Evolutionary conservation across 2,329 filamentous ascomycete species (phyloP).

Genomic region (Colletotrichum theobromicola): DNA sequence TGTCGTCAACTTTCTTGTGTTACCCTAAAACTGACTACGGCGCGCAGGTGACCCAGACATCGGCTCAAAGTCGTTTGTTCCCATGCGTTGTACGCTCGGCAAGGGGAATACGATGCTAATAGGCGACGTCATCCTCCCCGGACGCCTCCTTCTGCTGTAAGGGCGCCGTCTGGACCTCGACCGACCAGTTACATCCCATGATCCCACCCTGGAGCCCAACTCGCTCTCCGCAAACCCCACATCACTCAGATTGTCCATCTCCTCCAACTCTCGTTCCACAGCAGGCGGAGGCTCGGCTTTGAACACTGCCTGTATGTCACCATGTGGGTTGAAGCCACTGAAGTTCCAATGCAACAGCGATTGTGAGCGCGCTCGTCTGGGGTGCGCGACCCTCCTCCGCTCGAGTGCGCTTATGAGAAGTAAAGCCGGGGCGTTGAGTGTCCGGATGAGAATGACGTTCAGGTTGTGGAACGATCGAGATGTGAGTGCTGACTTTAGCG

Average conservation of each 20-base stretch:
- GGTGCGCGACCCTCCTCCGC: conserved; percentile 45
- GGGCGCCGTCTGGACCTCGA: background rate
- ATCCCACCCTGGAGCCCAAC: background rate
- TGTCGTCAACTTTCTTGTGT: background rate
- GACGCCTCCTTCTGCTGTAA: background rate
- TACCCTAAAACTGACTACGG: background rate
- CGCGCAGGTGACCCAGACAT: background rate
- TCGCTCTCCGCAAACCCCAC: conserved; percentile 16
- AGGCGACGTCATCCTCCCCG: conserved; percentile 9
- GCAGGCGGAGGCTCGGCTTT: conserved; percentile 59
- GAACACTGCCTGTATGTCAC: conserved; percentile 65
- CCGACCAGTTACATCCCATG: background rate
- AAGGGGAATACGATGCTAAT: conserved; percentile 16
- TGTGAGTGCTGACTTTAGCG: conserved; percentile 66
- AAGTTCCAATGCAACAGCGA: conserved; percentile 22
- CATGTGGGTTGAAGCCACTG: conserved; percentile 55
- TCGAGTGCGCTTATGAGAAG: conserved; percentile 67
- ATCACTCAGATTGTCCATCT: conserved; percentile 20
- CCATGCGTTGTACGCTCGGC: conserved; percentile 3
- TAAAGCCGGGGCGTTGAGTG: conserved; percentile 68
- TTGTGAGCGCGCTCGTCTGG: conserved; percentile 48
- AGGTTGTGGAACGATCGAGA: conserved; percentile 73
- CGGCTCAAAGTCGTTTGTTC: conserved; percentile 13
- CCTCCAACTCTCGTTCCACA: conserved; percentile 34
- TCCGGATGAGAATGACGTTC: conserved; percentile 69